A percentile compares a stretch with the other conserved stretches of the same genome.
These are phyloP conservation scores for Penicillium brasilianum DNA, from an alignment of 2,329 filamentous ascomycete genomes.

Conservation along the genomic window DNA sequence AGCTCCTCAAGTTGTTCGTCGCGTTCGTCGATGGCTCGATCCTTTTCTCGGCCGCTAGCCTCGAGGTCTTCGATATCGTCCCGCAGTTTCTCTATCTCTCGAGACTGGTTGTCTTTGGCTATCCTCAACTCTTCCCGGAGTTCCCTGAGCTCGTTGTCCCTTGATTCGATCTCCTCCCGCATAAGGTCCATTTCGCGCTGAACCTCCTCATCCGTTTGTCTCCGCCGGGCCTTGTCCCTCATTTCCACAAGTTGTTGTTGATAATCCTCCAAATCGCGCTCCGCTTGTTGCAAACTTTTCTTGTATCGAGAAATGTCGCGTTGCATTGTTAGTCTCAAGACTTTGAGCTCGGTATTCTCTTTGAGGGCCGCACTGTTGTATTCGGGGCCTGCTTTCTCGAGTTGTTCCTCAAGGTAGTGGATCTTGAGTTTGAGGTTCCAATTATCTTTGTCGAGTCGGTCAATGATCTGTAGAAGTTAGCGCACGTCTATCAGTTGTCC, in stretches of 20 bases:
- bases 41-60: constrained; percentile 75
- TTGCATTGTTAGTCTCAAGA: constrained; percentile 87
- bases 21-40: constrained; percentile 71
- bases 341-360: constrained; percentile 96
- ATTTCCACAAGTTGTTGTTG: constrained; percentile 80
- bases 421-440: constrained; percentile 97
- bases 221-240: constrained; percentile 78
- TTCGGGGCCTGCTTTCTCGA: constrained; percentile 84
- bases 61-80: constrained; percentile 79
- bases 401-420: constrained; percentile 89
- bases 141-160: constrained; percentile 50
- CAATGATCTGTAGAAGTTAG: constrained; percentile 64
- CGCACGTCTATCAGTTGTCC: neutral
- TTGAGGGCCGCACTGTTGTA: constrained; percentile 87
- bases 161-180: constrained; percentile 55
- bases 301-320: constrained; percentile 84
- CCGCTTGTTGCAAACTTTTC: constrained; percentile 80
- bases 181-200: constrained; percentile 63
- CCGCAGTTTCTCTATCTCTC: constrained; percentile 68
- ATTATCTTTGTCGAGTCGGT: constrained; percentile 97
- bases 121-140: constrained; percentile 61
- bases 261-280: constrained; percentile 85
- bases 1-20: constrained; percentile 71
- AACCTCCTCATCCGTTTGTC: constrained; percentile 73
- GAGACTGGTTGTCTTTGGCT: constrained; percentile 59